Evolutionary conservation across 805 yeast genomes (phyloP).

Genomic region (Kluyveromyces nonfermentans): DNA sequence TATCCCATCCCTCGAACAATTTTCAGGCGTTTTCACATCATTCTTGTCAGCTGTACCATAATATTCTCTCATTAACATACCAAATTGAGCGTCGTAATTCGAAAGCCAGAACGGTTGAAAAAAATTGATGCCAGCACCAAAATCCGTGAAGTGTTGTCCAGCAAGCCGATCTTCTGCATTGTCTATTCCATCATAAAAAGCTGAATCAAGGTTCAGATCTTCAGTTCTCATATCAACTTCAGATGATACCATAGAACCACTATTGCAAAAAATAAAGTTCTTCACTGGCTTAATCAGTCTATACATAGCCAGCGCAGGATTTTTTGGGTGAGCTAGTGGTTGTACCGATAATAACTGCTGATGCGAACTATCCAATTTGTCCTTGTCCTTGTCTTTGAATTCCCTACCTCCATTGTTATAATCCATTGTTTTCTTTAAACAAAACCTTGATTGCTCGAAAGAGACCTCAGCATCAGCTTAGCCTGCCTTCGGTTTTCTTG

Average conservation of each 20-base stretch:
- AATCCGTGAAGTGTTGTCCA: not conserved
- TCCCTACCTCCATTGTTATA: no score
- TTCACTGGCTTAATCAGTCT: not conserved
- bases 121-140: not conserved
- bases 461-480: no score
- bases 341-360: not conserved
- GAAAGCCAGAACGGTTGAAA: not conserved
- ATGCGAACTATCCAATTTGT: not conserved
- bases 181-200: not conserved
- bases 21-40: not conserved
- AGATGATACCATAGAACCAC: not conserved
- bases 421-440: no score
- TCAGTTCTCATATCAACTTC: not conserved
- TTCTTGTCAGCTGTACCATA: not conserved
- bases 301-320: conserved; percentile 1
- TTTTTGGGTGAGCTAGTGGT: not conserved
- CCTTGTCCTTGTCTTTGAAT: not conserved
- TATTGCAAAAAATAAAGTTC: not conserved
- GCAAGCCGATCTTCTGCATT: no score
- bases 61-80: not conserved
- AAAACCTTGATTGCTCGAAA: no score
- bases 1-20: not conserved
- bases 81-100: not conserved
- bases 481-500: no score
- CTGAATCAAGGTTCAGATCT: not conserved